A percentile compares a stretch with the other conserved stretches of the same genome.
Evolutionary conservation across 495 filamentous ascomycete genomes (phyloP).

Genomic region (Neurospora pannonica): DNA sequence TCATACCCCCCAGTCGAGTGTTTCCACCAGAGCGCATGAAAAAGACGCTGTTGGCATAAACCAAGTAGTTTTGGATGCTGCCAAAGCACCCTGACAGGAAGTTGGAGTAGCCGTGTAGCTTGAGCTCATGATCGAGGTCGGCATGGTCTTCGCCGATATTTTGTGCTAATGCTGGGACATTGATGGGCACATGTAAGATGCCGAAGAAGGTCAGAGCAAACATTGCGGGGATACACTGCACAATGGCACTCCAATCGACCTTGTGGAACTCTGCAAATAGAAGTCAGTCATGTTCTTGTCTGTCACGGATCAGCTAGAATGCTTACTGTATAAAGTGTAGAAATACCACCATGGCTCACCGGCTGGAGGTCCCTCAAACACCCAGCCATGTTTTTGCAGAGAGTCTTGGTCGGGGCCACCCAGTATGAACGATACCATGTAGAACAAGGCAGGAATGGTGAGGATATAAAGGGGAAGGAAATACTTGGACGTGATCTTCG

Average conservation of each 20-base stretch:
- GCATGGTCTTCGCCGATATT: slow-evolving; percentile 85
- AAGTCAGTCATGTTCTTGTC: slow-evolving; percentile 14
- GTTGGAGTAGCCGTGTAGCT: slow-evolving; percentile 89
- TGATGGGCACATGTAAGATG: slow-evolving; percentile 93
- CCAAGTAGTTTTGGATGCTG: slow-evolving; percentile 95
- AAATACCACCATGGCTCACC: slow-evolving; percentile 95
- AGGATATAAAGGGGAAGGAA: slow-evolving; percentile 84
- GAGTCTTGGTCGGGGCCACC: slow-evolving; percentile 51
- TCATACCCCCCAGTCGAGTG: slow-evolving; percentile 74
- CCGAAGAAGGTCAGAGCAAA: slow-evolving; percentile 96
- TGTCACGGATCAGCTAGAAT: not conserved
- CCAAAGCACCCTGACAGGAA: slow-evolving; percentile 74
- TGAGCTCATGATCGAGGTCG: slow-evolving; percentile 82
- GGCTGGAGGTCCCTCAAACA: slow-evolving; percentile 74
- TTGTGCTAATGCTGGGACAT: slow-evolving; percentile 84
- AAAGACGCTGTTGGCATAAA: slow-evolving; percentile 91
- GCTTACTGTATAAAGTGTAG: slow-evolving; percentile 82
- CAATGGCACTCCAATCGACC: slow-evolving; percentile 72
- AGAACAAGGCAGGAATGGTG: slow-evolving; percentile 69
- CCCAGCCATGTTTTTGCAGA: slow-evolving; percentile 69
- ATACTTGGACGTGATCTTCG: slow-evolving; percentile 65
- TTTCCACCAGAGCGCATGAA: slow-evolving; percentile 88
- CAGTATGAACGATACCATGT: slow-evolving; percentile 61
- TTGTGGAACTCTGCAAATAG: slow-evolving; percentile 52
- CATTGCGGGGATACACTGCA: slow-evolving; percentile 83